Evolutionary conservation across 495 filamentous ascomycete genomes (phyloP), one percentile per base, ranked within the genome.

Genomic region (Ascobolus immersus): DNA sequence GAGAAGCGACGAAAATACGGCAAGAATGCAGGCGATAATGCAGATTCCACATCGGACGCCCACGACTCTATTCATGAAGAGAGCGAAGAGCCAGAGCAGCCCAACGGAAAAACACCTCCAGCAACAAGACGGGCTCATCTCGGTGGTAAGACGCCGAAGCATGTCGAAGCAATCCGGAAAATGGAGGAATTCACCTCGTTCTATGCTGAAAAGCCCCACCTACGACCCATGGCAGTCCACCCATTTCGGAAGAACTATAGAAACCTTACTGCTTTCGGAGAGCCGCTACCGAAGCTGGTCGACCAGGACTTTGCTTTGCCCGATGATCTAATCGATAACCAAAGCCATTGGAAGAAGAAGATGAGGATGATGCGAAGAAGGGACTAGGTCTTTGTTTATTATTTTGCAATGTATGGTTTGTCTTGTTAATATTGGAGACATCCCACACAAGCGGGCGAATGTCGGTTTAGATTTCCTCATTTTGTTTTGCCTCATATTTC

Each of bases 221-320:
- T 75, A 28, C 75, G 84, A 21, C 73, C 71, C 3, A 63, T 69
- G 8, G 84, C 86, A 7, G 47, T 48, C 9, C 49, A 41, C 15
- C 38, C 33, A 30, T 33, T 42, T 20, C 35, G 46, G 20, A 49
- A 48, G 32, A 45, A 42, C 27, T 40, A 35, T 19, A 38, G 46
- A 14, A 45, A 41, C 33, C 22, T 40, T 18, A 44, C 59, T 14
- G 73, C 89, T 1, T 94, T 89, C 57, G 86, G 89, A 2, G 65
- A 73, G 9, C 71, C 77, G 0, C 50, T 94, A 9, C 81, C 84
- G 0, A 77, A 86, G 8, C 48, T 73, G 22, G 42, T 52, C 7
- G 64, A 76, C 44, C 42, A 43, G 21, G 74, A 86, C 10, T 96
- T 93, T 45, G 55, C 62, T 30, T 55, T 90, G 32, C 78, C 86